phyloP scores from a whole-genome alignment of 2,329 filamentous ascomycete species.

The Penicillium sp. region DNA sequence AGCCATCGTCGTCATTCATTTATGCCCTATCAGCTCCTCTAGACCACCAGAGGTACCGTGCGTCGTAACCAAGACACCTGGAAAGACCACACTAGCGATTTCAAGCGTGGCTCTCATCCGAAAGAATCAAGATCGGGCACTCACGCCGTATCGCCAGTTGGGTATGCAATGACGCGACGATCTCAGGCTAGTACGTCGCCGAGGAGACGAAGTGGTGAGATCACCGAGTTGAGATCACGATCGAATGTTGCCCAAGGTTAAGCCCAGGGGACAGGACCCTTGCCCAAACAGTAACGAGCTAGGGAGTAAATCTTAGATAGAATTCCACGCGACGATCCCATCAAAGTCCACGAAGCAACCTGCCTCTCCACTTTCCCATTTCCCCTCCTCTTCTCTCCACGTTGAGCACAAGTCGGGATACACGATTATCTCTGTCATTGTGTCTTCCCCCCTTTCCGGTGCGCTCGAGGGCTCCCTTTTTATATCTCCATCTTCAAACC shows the following conservation, averaged over 20 bases:
- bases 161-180: conserved; percentile 24
- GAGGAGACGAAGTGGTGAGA: conserved; percentile 17
- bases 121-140: conserved; percentile 8
- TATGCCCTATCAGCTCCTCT: not conserved
- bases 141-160: conserved; percentile 14
- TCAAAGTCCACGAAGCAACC: not conserved
- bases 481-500: not conserved
- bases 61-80: not conserved
- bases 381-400: not conserved
- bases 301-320: not conserved
- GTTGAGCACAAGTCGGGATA: not conserved
- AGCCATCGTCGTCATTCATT: not conserved
- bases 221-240: not conserved
- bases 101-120: not conserved
- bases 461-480: not conserved
- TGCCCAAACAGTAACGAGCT: not conserved
- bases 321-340: not conserved
- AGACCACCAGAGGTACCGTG: not conserved
- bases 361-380: not conserved
- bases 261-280: not conserved
- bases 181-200: conserved; percentile 13
- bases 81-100: not conserved
- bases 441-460: not conserved
- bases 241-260: not conserved
- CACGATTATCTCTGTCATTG: not conserved